Base-by-base conservation (phyloP, 192 early-diverging fungal genomes). In the Jimgerdemannia flammicorona region DNA sequence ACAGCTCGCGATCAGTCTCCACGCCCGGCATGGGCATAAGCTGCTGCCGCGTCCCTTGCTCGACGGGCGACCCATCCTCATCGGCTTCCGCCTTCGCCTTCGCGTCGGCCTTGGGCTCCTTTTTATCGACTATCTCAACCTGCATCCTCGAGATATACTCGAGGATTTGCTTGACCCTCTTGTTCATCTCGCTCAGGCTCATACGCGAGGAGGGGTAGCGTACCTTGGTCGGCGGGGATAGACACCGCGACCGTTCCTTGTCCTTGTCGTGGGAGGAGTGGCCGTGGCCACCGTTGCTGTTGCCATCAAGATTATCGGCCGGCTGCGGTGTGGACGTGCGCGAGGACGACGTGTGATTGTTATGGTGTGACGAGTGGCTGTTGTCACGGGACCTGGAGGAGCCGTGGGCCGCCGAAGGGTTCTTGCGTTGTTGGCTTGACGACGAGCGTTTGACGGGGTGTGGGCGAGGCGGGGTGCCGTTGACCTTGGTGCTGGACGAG, bases 101-200 rank as follows among this genome's bases (percentile, higher is more conserved):
- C 49, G 49, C 49, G 49, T 59, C 49, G 49, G 8, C 49, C 49
- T 6, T 14, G 49, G 49, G 49, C 14, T 59, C 49, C 7, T 68
- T 68, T 19, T 68, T 68, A 19, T 82, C 77, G 4, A 70, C 72
- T 84, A 83, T 86, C 43, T 81, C 79, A 11, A 83, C 76, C 69
- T 86, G 84, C 6, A 81, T 67, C 4, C 88, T 80, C 40, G 79
- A 75, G 6, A 90, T 83, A 73, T 87, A 91, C 40, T 92, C 91
- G 43, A 86, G 77, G 40, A 92, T 77, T 43, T 88, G 89, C 77
- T 89, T 91, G 11, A 87, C 85, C 10, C 91, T 84, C 73, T 86
- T 88, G 77, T 80, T 88, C 91, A 91, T 92, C 68, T 92, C 91
- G 44, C 74, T 75, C 19, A 92, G 64, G 9, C 84, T 80, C 75